These are phyloP conservation scores for Orbilia javanica DNA, from an alignment of 2,329 filamentous ascomycete species.

Conservation along the genomic window DNA sequence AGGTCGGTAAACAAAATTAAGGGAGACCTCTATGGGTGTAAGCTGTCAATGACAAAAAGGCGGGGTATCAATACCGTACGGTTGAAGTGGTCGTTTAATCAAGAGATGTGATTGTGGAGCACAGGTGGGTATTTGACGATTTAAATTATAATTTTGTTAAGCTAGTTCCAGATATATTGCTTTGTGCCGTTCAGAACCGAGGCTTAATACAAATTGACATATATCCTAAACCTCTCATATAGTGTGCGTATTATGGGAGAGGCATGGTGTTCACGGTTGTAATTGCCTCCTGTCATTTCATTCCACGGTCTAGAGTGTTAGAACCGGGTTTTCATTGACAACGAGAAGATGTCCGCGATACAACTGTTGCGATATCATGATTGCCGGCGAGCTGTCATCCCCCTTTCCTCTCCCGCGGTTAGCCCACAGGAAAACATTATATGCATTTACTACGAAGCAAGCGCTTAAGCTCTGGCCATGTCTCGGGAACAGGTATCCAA, in stretches of 20 bases:
- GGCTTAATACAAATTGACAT: background rate
- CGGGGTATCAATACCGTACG: background rate
- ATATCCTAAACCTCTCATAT: background rate
- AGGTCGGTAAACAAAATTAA: slow-evolving; percentile 13
- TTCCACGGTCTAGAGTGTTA: slow-evolving; percentile 1
- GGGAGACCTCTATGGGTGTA: slow-evolving; percentile 17
- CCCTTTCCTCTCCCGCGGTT: too few relatives aligned
- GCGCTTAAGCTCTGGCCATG: background rate
- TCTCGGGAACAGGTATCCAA: background rate
- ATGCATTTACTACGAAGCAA: too few relatives aligned
- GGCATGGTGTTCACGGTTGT: background rate
- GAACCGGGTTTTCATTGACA: background rate
- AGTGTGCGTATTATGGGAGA: background rate
- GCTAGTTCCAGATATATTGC: slow-evolving; percentile 10
- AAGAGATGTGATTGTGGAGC: background rate
- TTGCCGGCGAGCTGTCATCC: too few relatives aligned
- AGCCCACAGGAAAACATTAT: background rate
- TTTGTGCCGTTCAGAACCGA: background rate
- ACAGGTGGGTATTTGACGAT: background rate
- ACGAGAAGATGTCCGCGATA: too few relatives aligned
- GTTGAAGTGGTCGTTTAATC: background rate
- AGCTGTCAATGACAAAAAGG: slow-evolving; percentile 15
- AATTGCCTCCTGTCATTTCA: background rate
- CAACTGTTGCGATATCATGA: too few relatives aligned
- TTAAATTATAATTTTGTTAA: background rate